Percentiles rank a stretch among this genome's conserved stretches.
Conservation (phyloP, 176 grass and related monocot genomes). For the Hyparrhenia diplandra region DNA sequence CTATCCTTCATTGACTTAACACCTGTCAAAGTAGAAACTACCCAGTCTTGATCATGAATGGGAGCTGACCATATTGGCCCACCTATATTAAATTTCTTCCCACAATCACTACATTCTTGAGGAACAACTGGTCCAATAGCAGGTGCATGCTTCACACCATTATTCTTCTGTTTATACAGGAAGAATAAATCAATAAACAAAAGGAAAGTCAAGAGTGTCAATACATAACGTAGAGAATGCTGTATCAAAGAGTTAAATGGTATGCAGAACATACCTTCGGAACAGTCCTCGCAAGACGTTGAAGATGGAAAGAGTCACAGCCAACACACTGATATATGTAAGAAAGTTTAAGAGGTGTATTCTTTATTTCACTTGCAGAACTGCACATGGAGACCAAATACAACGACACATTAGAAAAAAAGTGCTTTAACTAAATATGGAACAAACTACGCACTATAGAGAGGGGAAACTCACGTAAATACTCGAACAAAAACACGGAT, state of each 20-base stretch:
- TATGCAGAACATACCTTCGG: slow-evolving; percentile 51
- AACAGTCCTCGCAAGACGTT: slow-evolving; percentile 69
- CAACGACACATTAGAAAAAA: slow-evolving; percentile 9
- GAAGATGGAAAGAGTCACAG: slow-evolving; percentile 99
- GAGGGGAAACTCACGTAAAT: slow-evolving; percentile 65
- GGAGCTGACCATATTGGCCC: slow-evolving; percentile 97
- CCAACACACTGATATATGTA: slow-evolving; percentile 92
- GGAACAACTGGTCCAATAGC: slow-evolving; percentile 87
- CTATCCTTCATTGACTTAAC: slow-evolving; percentile 66
- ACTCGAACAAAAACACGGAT: slow-evolving; percentile 96
- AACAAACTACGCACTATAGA: background rate
- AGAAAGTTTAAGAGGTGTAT: slow-evolving; percentile 92
- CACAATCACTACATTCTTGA: slow-evolving; percentile 81
- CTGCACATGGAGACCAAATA: slow-evolving; percentile 47
- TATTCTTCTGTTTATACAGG: slow-evolving; percentile 47
- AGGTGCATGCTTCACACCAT: slow-evolving; percentile 75
- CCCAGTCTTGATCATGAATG: slow-evolving; percentile 96
- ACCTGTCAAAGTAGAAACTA: slow-evolving; percentile 66
- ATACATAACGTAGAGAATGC: background rate
- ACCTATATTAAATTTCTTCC: slow-evolving; percentile 91
- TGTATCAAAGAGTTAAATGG: background rate
- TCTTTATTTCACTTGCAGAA: slow-evolving; percentile 90
- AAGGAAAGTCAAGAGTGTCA: slow-evolving; percentile 16
- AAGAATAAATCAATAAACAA: slow-evolving; percentile 35
- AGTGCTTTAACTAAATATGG: slow-evolving; percentile 11